A percentile compares a stretch with the other conserved stretches of the same genome.
These are phyloP conservation scores for Aotearoamyces nothofagi DNA, from an alignment of 2,329 filamentous ascomycete species.

Conservation along the genomic window DNA sequence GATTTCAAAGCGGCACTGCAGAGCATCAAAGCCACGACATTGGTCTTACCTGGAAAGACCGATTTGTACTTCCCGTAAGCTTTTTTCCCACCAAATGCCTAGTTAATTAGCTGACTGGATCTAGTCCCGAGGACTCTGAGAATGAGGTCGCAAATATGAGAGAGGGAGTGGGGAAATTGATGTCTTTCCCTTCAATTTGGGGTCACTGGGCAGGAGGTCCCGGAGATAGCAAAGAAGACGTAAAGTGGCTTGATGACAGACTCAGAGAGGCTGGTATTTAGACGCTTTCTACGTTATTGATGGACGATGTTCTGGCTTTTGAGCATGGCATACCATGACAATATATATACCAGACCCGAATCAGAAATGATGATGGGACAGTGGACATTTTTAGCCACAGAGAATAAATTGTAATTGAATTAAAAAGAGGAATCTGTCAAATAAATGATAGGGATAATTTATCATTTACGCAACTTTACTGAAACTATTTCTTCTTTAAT, in stretches of 20 bases:
- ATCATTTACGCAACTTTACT: neutral
- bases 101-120: constrained; percentile 1
- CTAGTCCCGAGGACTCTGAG: constrained; percentile 58
- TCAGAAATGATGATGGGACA: no score
- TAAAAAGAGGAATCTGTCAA: no score
- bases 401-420: no score
- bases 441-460: no score
- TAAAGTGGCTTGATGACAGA: constrained; percentile 54
- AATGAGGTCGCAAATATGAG: constrained; percentile 53
- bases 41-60: constrained; percentile 57
- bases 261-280: constrained; percentile 28
- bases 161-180: constrained; percentile 37
- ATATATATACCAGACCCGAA: no score
- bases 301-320: no score
- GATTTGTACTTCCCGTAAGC: constrained; percentile 66
- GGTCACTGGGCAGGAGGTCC: constrained; percentile 55
- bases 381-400: no score
- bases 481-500: neutral
- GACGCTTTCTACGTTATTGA: no score
- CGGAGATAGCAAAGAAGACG: constrained; percentile 54
- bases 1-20: constrained; percentile 51
- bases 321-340: no score
- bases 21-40: constrained; percentile 54
- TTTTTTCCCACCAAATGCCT: no score
- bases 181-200: constrained; percentile 45